Base-by-base conservation (phyloP, 805 yeast species). In the Sugiyamaella qingdaonensis region DNA sequence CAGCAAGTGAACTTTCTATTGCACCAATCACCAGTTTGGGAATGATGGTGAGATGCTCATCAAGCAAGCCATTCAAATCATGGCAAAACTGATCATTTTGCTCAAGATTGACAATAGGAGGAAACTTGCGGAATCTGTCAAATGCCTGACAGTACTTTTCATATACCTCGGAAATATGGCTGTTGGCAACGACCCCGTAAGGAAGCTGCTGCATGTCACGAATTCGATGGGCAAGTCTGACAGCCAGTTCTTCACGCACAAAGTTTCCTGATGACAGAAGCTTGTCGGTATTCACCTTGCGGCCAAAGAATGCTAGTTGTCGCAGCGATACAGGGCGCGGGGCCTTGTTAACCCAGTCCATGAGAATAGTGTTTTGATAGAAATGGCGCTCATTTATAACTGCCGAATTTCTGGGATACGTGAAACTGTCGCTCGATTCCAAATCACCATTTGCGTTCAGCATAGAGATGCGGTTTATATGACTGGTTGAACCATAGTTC, bases 1-100 rank as follows among this genome's bases (percentile, higher is more conserved):
- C 68, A 4, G 77, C 67, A 35, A 85, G 81, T 11, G 86, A 80
- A 57, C 84, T 84, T 62, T 92, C 97, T 46, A 90, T 72, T 0
- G 95, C 89, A 1, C 98, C 98, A 90, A 90, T 87, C 76, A 92
- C 86, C 55, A 91, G 73, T 66, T 91, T 92, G 1, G 97, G 94
- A 55, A 92, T 74, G 57, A 89, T 87, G 51, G 85, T 73, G 47
- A 89, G 77, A 69, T 92, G 96, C 67, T 85, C 89, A 27, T 77
- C 76, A 59, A 92, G 72, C 57, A 90, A 78, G 32, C 77, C 73
- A 27, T 79, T 76, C 52, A 91, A 71, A 50, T 81, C 77, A 24
- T 73, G 73, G 64, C 95, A 85, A 67, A 92, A 91, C 58, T 69
- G 70, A 39, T 80, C 83, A 65, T 92, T 92, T 51, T 89, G 96